Percentiles rank a stretch among this genome's conserved stretches.
Conservation (phyloP, 108 stramenopile genomes). For the Mediolabrus comicus region DNA sequence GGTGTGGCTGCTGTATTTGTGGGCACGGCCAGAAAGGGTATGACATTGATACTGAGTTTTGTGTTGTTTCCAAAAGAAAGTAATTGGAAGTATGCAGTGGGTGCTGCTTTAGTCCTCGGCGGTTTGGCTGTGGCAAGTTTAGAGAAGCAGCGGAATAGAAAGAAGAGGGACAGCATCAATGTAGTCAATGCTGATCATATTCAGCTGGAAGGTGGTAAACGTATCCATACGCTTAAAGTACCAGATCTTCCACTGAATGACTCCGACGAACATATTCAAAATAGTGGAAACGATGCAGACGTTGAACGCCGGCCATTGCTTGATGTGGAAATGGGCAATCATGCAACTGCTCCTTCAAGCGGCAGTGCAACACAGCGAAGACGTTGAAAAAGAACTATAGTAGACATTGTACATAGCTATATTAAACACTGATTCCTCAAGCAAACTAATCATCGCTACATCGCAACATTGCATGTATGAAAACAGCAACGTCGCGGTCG, state of each 20-base stretch:
- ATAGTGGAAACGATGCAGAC: neutral
- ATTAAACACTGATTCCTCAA: no score
- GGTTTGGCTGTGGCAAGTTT: conserved; percentile 79
- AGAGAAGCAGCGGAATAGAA: conserved; percentile 56
- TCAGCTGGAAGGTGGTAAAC: neutral
- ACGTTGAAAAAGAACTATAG: neutral
- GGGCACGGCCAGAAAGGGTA: conserved; percentile 91
- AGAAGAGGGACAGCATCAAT: neutral
- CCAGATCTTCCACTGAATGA: neutral
- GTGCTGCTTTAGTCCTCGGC: conserved; percentile 86
- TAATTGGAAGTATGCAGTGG: conserved; percentile 85
- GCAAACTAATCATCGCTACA: no score
- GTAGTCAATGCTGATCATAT: neutral
- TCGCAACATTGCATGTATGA: no score
- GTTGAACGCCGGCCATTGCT: neutral
- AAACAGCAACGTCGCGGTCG: no score
- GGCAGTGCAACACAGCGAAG: neutral
- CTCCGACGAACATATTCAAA: neutral
- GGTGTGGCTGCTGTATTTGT: conserved; percentile 91
- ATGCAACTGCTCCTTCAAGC: neutral
- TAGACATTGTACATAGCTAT: no score
- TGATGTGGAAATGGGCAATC: neutral
- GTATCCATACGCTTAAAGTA: neutral
- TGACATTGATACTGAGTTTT: conserved; percentile 86
- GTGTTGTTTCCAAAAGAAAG: conserved; percentile 91